Evolutionary conservation across 164 flowering plant species (phyloP).

Genomic region (Aristolochia californica): DNA sequence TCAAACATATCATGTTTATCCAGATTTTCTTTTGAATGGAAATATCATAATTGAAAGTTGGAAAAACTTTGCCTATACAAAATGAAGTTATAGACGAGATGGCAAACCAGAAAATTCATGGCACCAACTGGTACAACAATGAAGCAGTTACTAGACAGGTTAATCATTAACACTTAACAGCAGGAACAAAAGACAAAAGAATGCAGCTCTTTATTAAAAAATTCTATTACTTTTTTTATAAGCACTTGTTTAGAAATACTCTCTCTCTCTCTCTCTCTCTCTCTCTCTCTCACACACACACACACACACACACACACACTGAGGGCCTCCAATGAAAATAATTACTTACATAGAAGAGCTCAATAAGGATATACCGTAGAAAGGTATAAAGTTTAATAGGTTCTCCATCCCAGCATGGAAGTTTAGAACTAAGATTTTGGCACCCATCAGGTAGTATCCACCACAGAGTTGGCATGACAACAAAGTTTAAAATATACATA

Average conservation of each 20-base stretch:
- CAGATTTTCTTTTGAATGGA: too few species aligned
- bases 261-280: too few species aligned
- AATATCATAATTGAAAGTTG: too few species aligned
- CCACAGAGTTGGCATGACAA: conserved; percentile 5
- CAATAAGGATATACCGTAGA: conserved; percentile 4
- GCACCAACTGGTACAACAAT: too few species aligned
- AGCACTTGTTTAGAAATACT: too few species aligned
- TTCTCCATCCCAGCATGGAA: background rate
- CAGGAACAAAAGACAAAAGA: background rate
- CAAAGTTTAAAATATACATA: conserved; percentile 4
- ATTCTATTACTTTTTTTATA: too few species aligned
- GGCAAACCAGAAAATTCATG: too few species aligned
- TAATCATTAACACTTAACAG: background rate
- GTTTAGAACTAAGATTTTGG: background rate
- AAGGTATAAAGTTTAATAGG: background rate
- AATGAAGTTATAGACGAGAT: too few species aligned
- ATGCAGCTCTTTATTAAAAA: background rate
- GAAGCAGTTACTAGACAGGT: conserved; percentile 30
- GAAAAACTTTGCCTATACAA: too few species aligned
- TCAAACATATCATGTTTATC: too few species aligned
- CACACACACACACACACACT: background rate
- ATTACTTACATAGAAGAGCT: conserved; percentile 8
- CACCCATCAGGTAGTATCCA: conserved; percentile 10
- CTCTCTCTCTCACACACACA: background rate
- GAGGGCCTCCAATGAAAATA: background rate